These are phyloP conservation scores for Myxozyma sirexii DNA, from an alignment of 805 yeast genomes.

Conservation along the genomic window DNA sequence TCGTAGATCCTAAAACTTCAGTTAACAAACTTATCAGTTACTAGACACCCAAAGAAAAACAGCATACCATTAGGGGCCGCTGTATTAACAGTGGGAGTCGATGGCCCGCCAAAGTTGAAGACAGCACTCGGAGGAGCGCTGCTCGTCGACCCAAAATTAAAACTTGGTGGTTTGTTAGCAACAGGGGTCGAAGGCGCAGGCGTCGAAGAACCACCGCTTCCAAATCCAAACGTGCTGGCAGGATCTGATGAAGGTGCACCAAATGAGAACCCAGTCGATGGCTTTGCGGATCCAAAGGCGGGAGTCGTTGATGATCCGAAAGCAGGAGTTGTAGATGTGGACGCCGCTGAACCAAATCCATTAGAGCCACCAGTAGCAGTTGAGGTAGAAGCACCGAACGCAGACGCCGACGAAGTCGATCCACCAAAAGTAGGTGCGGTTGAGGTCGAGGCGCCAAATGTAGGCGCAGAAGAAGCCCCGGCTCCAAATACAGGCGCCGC, in stretches of 20 bases:
- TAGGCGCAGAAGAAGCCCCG: constrained; percentile 1
- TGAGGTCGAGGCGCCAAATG: constrained; percentile 9
- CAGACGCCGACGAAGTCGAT: neutral
- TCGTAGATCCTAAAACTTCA: neutral
- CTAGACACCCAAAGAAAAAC: neutral
- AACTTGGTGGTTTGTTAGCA: neutral
- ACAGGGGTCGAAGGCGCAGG: constrained; percentile 14
- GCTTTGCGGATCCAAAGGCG: constrained; percentile 1
- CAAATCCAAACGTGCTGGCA: constrained; percentile 31
- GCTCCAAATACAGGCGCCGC: neutral
- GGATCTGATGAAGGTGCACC: constrained; percentile 23
- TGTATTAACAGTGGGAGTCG: neutral
- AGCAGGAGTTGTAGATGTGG: neutral
- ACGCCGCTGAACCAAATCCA: neutral
- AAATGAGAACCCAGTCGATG: constrained; percentile 11
- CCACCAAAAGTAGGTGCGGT: neutral
- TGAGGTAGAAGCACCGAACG: neutral
- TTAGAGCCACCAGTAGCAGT: neutral
- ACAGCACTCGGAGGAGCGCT: neutral
- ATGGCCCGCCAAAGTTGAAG: neutral
- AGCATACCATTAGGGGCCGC: neutral
- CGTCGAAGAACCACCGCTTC: constrained; percentile 2
- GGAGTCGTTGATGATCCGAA: constrained; percentile 1
- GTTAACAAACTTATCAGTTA: neutral
- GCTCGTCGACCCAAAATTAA: constrained; percentile 2